Percentiles rank a stretch among this genome's conserved stretches.
These are phyloP conservation scores for Apiotrichum montevideense DNA, from an alignment of 1,284 basidiomycete species.

Conservation along the genomic window DNA sequence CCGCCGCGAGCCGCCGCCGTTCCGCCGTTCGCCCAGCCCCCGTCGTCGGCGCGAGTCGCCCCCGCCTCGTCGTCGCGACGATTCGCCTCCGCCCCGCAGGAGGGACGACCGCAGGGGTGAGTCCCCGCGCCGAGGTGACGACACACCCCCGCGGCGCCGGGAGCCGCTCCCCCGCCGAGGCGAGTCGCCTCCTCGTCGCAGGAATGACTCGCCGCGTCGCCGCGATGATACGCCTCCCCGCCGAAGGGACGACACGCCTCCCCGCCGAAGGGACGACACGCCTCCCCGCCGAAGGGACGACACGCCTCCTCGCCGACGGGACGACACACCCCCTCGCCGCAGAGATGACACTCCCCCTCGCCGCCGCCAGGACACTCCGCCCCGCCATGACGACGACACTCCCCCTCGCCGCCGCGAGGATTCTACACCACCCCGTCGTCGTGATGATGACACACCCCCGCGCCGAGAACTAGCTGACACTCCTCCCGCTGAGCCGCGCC, in stretches of 20 bases:
- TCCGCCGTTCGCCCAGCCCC: background rate
- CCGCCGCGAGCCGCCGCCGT: background rate
- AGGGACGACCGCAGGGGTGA: background rate
- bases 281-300: conserved; percentile 1
- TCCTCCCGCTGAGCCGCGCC: conserved; percentile 3
- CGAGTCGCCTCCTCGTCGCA: background rate
- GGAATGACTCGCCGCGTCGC: conserved; percentile 3
- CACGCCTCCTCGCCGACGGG: conserved; percentile 3
- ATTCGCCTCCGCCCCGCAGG: background rate
- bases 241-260: background rate
- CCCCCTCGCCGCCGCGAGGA: conserved; percentile 2
- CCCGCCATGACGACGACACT: background rate
- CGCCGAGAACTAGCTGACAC: background rate
- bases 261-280: background rate
- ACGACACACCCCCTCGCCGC: conserved; percentile 9
- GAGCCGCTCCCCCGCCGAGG: background rate
- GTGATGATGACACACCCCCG: background rate
- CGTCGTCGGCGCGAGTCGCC: conserved; percentile 1
- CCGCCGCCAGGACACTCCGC: background rate
- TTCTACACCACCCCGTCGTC: conserved; percentile 1
- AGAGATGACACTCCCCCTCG: conserved; percentile 6
- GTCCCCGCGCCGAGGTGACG: background rate
- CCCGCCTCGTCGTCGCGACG: background rate
- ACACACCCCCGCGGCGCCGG: background rate
- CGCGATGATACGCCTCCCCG: conserved; percentile 7